Conservation (phyloP, 768 basidiomycete genomes). For the Gautieria morchelliformis region DNA sequence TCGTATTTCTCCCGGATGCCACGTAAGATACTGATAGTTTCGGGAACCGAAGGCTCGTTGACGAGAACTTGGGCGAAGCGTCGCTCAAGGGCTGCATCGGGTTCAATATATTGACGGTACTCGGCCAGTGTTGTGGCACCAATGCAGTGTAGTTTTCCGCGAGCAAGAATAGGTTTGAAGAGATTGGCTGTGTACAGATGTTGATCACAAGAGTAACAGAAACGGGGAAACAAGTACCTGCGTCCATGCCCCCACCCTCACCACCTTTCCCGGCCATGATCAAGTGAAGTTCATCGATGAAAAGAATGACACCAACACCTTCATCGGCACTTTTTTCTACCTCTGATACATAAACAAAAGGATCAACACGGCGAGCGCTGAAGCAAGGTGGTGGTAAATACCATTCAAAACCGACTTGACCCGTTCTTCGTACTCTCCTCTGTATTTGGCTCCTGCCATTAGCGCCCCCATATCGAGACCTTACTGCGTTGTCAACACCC, state of each 20-base stretch:
- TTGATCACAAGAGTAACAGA: background rate
- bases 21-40: conserved; percentile 88
- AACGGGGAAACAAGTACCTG: conserved; percentile 21
- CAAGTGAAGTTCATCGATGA: conserved; percentile 91
- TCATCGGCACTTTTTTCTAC: conserved; percentile 81
- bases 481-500: background rate
- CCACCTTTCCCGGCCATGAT: conserved; percentile 83
- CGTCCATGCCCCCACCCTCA: conserved; percentile 88
- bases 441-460: conserved; percentile 89
- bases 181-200: conserved; percentile 44
- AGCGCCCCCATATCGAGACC: conserved; percentile 87
- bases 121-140: conserved; percentile 91
- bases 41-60: conserved; percentile 81
- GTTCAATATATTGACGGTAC: conserved; percentile 90
- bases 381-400: background rate
- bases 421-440: conserved; percentile 95
- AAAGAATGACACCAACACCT: conserved; percentile 73
- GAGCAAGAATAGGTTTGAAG: conserved; percentile 86
- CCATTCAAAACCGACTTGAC: conserved; percentile 78
- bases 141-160: conserved; percentile 68
- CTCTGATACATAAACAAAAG: conserved; percentile 30
- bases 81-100: conserved; percentile 83
- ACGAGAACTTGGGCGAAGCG: conserved; percentile 90
- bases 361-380: too few species aligned
- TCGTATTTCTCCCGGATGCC: conserved; percentile 93